Conservation (phyloP, 306 rosid genomes). For the Pyrus pyrifolia region DNA sequence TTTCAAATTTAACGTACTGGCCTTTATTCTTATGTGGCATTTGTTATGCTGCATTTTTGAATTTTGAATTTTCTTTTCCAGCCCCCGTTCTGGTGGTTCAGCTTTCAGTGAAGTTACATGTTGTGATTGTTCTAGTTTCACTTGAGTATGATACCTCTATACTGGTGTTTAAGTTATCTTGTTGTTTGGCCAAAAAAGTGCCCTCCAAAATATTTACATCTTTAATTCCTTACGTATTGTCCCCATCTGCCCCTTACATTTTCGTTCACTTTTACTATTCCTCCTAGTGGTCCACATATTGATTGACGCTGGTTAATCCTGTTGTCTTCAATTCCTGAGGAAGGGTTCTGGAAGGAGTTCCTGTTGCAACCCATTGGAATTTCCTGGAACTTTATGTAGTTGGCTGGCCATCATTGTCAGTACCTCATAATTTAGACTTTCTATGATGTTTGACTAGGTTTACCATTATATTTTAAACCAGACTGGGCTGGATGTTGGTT, state of each 20-base stretch:
- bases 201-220: not conserved
- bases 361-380: constrained; percentile 8
- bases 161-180: not conserved
- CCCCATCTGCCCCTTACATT: constrained; percentile 19
- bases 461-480: not conserved
- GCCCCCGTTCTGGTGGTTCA: constrained; percentile 34
- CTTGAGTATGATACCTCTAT: constrained; percentile 8
- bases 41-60: constrained; percentile 50
- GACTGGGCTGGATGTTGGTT: not conserved
- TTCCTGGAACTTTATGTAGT: constrained; percentile 15
- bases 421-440: not conserved
- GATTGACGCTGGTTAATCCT: constrained; percentile 16
- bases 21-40: constrained; percentile 55
- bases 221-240: constrained; percentile 8
- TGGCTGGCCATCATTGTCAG: constrained; percentile 7
- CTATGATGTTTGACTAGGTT: not conserved
- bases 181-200: constrained; percentile 14
- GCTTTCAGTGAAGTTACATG: constrained; percentile 39
- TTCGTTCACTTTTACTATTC: not conserved
- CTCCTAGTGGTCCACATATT: constrained; percentile 6
- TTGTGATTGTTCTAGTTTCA: constrained; percentile 27
- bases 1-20: constrained; percentile 58
- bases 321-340: constrained; percentile 12
- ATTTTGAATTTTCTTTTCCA: constrained; percentile 22
- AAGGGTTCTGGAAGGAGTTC: not conserved